Percentiles rank a stretch among this genome's conserved stretches.
Evolutionary conservation across 257 asterid genomes (phyloP).

Genomic region (Ocimum tenuiflorum): DNA sequence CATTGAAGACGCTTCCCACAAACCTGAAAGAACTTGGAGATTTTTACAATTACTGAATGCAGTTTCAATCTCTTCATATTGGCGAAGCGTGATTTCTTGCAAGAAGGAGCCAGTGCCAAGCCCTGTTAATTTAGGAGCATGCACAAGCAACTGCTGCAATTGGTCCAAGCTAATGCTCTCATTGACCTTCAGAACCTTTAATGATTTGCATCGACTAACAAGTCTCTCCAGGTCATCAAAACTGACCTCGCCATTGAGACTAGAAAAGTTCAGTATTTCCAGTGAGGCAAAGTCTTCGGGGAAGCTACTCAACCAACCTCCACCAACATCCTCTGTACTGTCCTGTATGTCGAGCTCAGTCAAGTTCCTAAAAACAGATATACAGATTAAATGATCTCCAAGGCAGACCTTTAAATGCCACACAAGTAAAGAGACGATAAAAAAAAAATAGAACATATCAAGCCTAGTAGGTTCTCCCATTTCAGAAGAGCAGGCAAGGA

Average conservation of each 20-base stretch:
- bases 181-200: constrained; percentile 66
- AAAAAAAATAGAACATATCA: neutral
- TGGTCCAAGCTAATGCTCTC: constrained; percentile 49
- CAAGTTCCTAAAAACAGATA: constrained; percentile 51
- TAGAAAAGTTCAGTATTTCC: constrained; percentile 63
- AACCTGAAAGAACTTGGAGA: constrained; percentile 59
- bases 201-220: constrained; percentile 58
- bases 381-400: constrained; percentile 1
- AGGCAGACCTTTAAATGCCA: constrained; percentile 1
- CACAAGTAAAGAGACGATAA: neutral
- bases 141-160: constrained; percentile 52
- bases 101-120: constrained; percentile 75
- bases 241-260: constrained; percentile 54
- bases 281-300: constrained; percentile 65
- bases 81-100: constrained; percentile 51
- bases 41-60: constrained; percentile 45
- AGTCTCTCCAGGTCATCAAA: constrained; percentile 72
- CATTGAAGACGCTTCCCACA: constrained; percentile 48
- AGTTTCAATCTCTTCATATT: constrained; percentile 39
- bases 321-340: constrained; percentile 50
- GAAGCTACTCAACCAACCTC: constrained; percentile 70
- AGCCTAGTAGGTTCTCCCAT: neutral
- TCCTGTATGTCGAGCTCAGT: constrained; percentile 86
- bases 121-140: constrained; percentile 48
- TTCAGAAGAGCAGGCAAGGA: neutral